These are phyloP conservation scores for Plasmodium relictum DNA, from an alignment of 169 alveolate genomes.

Conservation along the genomic window DNA sequence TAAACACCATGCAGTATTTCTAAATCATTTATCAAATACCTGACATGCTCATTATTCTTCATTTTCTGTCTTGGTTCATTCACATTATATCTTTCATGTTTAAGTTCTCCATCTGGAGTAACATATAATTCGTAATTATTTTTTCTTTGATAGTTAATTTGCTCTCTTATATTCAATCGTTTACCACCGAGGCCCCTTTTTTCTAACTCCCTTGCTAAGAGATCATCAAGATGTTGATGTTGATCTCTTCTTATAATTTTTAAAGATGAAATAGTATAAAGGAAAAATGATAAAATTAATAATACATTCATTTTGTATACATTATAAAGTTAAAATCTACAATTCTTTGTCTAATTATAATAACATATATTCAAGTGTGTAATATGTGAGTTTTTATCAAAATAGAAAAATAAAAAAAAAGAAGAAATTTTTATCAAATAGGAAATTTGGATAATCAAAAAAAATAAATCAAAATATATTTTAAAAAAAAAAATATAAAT, in stretches of 20 bases:
- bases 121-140: slow-evolving; percentile 56
- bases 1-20: slow-evolving; percentile 50
- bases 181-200: slow-evolving; percentile 15
- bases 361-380: no score
- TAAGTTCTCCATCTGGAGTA: slow-evolving; percentile 24
- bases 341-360: no score
- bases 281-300: slow-evolving; percentile 11
- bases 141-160: slow-evolving; percentile 54
- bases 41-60: slow-evolving; percentile 15
- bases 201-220: slow-evolving; percentile 4
- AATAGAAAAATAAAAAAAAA: not conserved
- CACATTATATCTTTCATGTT: slow-evolving; percentile 37
- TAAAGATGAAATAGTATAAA: slow-evolving; percentile 29
- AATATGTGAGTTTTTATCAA: not conserved
- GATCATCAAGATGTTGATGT: not conserved
- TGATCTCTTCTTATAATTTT: slow-evolving; percentile 3
- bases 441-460: no score
- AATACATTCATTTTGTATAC: slow-evolving; percentile 34
- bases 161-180: slow-evolving; percentile 39
- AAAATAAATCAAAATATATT: no score
- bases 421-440: not conserved
- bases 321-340: no score
- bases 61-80: slow-evolving; percentile 63
- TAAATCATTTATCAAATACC: slow-evolving; percentile 62
- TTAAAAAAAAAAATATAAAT: no score